Conservation (phyloP, 306 rosid species). For the Prunus padus region DNA sequence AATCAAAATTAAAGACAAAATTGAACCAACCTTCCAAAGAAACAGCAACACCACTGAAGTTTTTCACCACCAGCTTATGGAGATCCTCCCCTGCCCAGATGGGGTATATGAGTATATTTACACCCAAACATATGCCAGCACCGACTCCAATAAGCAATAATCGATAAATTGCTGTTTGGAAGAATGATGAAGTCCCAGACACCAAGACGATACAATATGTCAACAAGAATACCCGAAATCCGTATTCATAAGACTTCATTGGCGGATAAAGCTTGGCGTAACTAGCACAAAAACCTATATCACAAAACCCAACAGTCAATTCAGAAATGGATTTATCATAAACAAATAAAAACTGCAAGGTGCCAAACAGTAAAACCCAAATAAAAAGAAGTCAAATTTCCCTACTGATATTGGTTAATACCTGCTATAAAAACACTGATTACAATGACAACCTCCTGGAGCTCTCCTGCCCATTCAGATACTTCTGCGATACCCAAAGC, state of each 20-base stretch:
- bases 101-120: slow-evolving; percentile 60
- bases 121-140: slow-evolving; percentile 52
- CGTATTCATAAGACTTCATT: slow-evolving; percentile 75
- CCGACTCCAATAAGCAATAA: slow-evolving; percentile 66
- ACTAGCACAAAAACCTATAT: slow-evolving; percentile 53
- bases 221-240: slow-evolving; percentile 74
- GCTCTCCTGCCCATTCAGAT: slow-evolving; percentile 33
- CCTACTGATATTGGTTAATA: slow-evolving; percentile 10
- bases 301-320: slow-evolving; percentile 6
- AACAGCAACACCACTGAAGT: slow-evolving; percentile 57
- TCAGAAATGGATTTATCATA: neutral
- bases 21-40: slow-evolving; percentile 60
- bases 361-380: neutral
- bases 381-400: too few relatives aligned
- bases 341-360: neutral
- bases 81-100: slow-evolving; percentile 89
- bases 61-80: slow-evolving; percentile 74
- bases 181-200: slow-evolving; percentile 51
- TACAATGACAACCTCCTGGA: slow-evolving; percentile 47
- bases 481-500: slow-evolving; percentile 57
- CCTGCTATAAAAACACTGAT: slow-evolving; percentile 62
- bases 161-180: slow-evolving; percentile 60
- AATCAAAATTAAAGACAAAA: neutral
- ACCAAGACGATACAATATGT: slow-evolving; percentile 69
- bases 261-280: slow-evolving; percentile 56